Evolutionary conservation across 2,329 filamentous ascomycete species (phyloP).

Genomic region (Didymella lethalis): DNA sequence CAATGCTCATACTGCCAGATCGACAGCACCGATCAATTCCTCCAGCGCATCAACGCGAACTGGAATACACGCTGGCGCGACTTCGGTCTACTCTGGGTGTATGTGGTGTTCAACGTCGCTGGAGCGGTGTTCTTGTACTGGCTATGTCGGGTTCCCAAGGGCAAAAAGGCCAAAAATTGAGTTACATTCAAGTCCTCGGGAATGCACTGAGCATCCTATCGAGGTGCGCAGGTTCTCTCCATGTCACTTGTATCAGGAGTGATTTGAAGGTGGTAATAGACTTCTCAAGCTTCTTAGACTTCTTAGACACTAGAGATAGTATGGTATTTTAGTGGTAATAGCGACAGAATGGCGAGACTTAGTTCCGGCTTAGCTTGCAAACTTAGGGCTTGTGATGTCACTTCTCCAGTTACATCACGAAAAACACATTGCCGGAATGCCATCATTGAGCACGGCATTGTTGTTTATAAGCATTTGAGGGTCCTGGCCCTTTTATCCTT

Average conservation of each 20-base stretch:
- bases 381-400: conserved; percentile 15
- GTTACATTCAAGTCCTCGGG: neutral
- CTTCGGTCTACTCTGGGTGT: conserved; percentile 61
- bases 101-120: conserved; percentile 59
- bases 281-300: conserved; percentile 3
- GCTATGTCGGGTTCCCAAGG: conserved; percentile 60
- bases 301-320: neutral
- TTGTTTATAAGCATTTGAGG: neutral
- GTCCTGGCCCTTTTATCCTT: neutral
- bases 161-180: conserved; percentile 50
- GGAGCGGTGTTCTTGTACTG: conserved; percentile 62
- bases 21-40: conserved; percentile 57
- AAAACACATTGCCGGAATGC: conserved; percentile 2
- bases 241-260: conserved; percentile 2
- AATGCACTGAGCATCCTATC: neutral
- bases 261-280: conserved; percentile 6
- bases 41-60: conserved; percentile 34
- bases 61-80: neutral
- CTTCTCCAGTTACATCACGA: conserved; percentile 17
- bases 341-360: neutral
- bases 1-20: conserved; percentile 60
- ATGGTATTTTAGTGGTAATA: conserved; percentile 11
- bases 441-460: conserved; percentile 1
- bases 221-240: neutral
- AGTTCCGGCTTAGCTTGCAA: conserved; percentile 7